Conservation (phyloP, 2,329 filamentous ascomycete species). For the Cytospora chrysosperma region DNA sequence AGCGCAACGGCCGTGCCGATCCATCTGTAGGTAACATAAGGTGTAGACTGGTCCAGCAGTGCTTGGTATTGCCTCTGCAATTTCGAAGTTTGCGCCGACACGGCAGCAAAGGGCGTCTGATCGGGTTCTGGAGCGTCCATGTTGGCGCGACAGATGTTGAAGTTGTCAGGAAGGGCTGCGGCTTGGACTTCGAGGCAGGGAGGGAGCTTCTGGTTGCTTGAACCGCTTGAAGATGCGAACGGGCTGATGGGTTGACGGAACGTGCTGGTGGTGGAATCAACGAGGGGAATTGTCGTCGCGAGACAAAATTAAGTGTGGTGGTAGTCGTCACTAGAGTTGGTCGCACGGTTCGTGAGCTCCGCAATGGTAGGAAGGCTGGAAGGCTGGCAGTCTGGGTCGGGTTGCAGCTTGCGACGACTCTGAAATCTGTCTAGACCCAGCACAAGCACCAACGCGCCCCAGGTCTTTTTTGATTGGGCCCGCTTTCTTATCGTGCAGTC, state of each 20-base stretch:
- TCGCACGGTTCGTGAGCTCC: slow-evolving; percentile 22
- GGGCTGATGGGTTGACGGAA: background rate
- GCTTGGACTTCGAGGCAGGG: background rate
- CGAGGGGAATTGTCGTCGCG: background rate
- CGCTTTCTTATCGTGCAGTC: background rate
- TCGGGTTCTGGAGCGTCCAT: slow-evolving; percentile 91
- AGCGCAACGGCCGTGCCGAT: slow-evolving; percentile 74
- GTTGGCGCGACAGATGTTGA: slow-evolving; percentile 15
- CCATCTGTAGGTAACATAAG: slow-evolving; percentile 89
- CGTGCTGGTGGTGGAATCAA: background rate
- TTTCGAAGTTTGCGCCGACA: slow-evolving; percentile 79
- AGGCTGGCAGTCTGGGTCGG: slow-evolving; percentile 7
- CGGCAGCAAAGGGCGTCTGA: slow-evolving; percentile 86
- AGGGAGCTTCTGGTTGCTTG: background rate
- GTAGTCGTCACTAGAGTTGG: slow-evolving; percentile 2
- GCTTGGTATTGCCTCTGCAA: slow-evolving; percentile 88
- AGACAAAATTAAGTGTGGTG: slow-evolving; percentile 3
- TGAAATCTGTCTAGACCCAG: slow-evolving; percentile 21
- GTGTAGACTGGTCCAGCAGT: slow-evolving; percentile 90
- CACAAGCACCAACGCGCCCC: background rate
- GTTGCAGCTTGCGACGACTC: slow-evolving; percentile 10
- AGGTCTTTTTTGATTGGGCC: slow-evolving; percentile 12
- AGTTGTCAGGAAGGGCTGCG: background rate
- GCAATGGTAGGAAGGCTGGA: slow-evolving; percentile 8
- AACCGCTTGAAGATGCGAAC: background rate